Base-by-base conservation (phyloP, 2,329 filamentous ascomycete genomes). In the Verruconis gallopava region DNA sequence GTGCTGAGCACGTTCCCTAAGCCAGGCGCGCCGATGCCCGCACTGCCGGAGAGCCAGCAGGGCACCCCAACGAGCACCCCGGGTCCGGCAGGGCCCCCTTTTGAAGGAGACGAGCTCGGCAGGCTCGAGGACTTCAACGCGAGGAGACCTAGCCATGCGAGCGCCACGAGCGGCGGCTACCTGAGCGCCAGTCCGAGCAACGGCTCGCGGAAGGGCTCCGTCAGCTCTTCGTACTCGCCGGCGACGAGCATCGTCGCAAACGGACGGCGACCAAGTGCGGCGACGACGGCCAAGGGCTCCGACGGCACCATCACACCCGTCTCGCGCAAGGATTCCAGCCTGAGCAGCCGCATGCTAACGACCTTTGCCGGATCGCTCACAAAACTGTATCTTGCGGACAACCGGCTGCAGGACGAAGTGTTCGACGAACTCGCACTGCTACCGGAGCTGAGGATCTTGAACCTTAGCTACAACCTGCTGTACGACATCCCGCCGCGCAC, bases 391-490 rank as follows among this genome's bases (percentile, higher is more conserved):
- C 68, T 98, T 45, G 91, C 91, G 5, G 91, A 98, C 57, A 98
- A 98, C 57, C 77, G 88, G 46, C 72, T 98, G 18, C 84, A 91
- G 43, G 91, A 96, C 52, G 89, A 96, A 52, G 82, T 94, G 0
- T 96, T 96, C 56, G 86, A 95, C 49, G 84, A 96, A 58, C 71
- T 98, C 35, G 83, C 77, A 1, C 68, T 89, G 3, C 72, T 96
- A 3, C 72, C 77, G 2, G 91, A 96, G 60, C 64, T 98, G 40
- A 79, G 89, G 17, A 75, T 93, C 18, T 72, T 98, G 45, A 98
- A 98, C 52, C 63, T 98, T 21, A 93, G 89, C 0, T 96, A 95
- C 64, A 98, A 98, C 51, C 81, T 88, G 48, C 73, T 98, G 37
- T 88, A 83, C 46, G 91, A 98, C 52, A 81, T 98, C 61, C 91